Evolutionary conservation across 768 basidiomycete genomes (phyloP).

Genomic region (Lactarius vividus): DNA sequence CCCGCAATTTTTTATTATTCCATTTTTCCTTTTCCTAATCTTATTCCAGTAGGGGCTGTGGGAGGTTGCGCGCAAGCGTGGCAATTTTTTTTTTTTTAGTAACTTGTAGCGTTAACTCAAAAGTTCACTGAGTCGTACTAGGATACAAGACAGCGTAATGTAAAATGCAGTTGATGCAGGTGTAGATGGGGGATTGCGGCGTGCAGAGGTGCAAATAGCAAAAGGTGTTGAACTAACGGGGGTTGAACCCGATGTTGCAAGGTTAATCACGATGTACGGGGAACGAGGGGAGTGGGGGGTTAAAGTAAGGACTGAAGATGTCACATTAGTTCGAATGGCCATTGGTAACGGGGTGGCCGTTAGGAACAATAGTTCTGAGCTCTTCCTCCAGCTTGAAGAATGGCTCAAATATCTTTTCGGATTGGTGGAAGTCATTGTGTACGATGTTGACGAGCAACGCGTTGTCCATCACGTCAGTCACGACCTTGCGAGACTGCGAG

Average conservation of each 20-base stretch:
- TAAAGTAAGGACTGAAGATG: conserved; percentile 2
- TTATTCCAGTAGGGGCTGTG: neutral
- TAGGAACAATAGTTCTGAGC: conserved; percentile 35
- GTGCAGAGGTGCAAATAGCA: conserved; percentile 26
- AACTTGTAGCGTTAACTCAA: conserved; percentile 3
- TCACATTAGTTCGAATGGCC: conserved; percentile 27
- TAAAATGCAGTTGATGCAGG: conserved; percentile 39
- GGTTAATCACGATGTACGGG: conserved; percentile 9
- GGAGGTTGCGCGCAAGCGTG: neutral
- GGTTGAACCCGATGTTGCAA: conserved; percentile 26
- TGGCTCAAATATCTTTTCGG: conserved; percentile 80
- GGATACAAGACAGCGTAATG: conserved; percentile 10
- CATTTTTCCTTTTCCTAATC: neutral
- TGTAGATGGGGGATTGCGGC: conserved; percentile 26
- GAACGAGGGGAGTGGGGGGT: conserved; percentile 29
- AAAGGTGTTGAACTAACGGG: conserved; percentile 27
- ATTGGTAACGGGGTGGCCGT: conserved; percentile 26
- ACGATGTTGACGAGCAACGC: conserved; percentile 92
- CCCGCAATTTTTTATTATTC: neutral
- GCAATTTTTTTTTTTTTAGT: conserved; percentile 4
- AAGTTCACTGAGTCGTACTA: conserved; percentile 9
- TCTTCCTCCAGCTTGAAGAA: conserved; percentile 78
- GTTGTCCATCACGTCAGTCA: conserved; percentile 74
- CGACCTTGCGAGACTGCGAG: conserved; percentile 71
- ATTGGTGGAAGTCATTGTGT: conserved; percentile 90